Evolutionary conservation across 371 early-diverging fungal genomes (phyloP).

Genomic region (Apophysomyces trapeziformis): DNA sequence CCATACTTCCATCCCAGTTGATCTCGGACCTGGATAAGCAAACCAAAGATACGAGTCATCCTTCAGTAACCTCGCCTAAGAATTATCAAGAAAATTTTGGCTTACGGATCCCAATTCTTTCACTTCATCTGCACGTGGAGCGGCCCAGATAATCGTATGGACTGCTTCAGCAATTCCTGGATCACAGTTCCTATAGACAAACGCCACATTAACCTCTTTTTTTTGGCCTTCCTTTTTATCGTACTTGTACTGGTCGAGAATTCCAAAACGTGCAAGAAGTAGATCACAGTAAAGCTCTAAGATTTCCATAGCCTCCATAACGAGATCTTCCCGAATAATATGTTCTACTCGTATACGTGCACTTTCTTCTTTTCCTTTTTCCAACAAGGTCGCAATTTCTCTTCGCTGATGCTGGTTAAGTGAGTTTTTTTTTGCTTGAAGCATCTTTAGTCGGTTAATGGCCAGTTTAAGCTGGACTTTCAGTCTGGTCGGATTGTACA

Average conservation of each 20-base stretch:
- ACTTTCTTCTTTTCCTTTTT: conserved; percentile 82
- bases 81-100: not conserved
- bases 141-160: conserved; percentile 88
- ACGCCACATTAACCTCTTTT: not conserved
- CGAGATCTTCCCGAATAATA: conserved; percentile 92
- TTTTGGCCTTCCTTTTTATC: conserved; percentile 1
- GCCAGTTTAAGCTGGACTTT: conserved; percentile 91
- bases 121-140: conserved; percentile 78
- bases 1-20: conserved; percentile 84
- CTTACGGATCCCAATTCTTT: conserved; percentile 78
- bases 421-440: conserved; percentile 86
- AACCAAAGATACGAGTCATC: not conserved
- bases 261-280: conserved; percentile 84
- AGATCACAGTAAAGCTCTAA: conserved; percentile 91
- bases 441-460: conserved; percentile 83
- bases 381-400: conserved; percentile 84
- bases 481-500: conserved; percentile 67
- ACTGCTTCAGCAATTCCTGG: conserved; percentile 85
- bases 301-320: conserved; percentile 90
- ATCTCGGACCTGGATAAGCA: conserved; percentile 61
- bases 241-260: conserved; percentile 83
- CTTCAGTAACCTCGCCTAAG: no score
- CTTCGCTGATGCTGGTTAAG: conserved; percentile 74
- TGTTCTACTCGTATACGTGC: conserved; percentile 91
- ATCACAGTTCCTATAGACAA: conserved; percentile 69